Conservation (phyloP, 2,329 filamentous ascomycete species). For the Colletotrichum simmondsii region DNA sequence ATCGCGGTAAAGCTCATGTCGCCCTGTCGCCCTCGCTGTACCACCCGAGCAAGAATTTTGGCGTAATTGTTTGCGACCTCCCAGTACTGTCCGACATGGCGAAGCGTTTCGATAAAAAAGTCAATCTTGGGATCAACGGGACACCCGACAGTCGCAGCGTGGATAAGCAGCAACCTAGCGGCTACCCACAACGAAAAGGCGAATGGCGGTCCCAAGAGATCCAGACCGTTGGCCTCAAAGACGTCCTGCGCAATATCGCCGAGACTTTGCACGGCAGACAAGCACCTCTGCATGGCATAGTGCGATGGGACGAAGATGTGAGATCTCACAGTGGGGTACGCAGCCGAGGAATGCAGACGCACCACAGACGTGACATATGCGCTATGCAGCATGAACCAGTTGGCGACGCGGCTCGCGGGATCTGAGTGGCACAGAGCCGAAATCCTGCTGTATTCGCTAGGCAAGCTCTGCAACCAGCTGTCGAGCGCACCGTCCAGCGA, state of each 20-base stretch:
- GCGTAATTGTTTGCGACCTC: conserved; percentile 56
- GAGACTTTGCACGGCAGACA: conserved; percentile 56
- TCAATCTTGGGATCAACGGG: conserved; percentile 51
- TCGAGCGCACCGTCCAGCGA: conserved; percentile 52
- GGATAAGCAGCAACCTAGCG: conserved; percentile 52
- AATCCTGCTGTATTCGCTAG: conserved; percentile 57
- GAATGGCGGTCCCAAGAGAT: conserved; percentile 55
- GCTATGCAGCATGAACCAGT: conserved; percentile 59
- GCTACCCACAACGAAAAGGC: conserved; percentile 58
- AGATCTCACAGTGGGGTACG: conserved; percentile 52
- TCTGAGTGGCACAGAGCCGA: conserved; percentile 57
- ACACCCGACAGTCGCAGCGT: conserved; percentile 51
- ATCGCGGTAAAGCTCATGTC: conserved; percentile 50
- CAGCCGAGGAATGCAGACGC: conserved; percentile 55
- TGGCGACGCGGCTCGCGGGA: conserved; percentile 56
- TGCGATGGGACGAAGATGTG: conserved; percentile 55
- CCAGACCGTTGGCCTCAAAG: conserved; percentile 53
- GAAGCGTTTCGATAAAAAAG: conserved; percentile 55
- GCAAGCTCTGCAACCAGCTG: conserved; percentile 53
- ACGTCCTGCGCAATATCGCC: conserved; percentile 56
- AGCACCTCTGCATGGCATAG: conserved; percentile 56
- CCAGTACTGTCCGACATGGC: conserved; percentile 55
- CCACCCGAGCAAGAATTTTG: conserved; percentile 51
- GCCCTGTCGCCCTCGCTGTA: conserved; percentile 48
- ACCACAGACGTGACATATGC: conserved; percentile 57